phyloP scores from a whole-genome alignment of 2,329 filamentous ascomycete genomes.

The Ophiognomonia clavigignenti-juglandacearum region DNA sequence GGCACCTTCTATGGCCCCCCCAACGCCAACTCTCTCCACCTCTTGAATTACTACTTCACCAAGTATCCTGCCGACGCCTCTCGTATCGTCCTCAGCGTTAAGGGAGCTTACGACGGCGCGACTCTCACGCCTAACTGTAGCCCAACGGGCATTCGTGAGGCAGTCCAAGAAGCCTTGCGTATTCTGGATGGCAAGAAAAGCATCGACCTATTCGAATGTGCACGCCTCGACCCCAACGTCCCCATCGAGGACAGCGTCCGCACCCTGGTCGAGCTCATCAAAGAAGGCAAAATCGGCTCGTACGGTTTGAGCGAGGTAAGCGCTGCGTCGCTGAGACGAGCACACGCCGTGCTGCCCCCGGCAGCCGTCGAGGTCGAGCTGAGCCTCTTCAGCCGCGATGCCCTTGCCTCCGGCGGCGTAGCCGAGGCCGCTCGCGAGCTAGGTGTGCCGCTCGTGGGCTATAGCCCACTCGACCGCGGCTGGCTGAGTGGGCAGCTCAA shows the following conservation, averaged over 20 bases:
- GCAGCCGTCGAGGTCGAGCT: constrained; percentile 43
- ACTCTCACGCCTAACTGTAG: constrained; percentile 35
- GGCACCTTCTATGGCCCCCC: no score
- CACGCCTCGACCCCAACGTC: constrained; percentile 33
- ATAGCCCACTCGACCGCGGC: no score
- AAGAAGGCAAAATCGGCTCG: constrained; percentile 37
- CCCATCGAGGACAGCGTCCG: constrained; percentile 39
- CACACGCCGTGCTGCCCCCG: constrained; percentile 33
- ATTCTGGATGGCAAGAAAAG: constrained; percentile 33
- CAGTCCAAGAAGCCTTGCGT: constrained; percentile 47
- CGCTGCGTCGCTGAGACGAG: constrained; percentile 34
- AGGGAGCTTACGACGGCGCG: constrained; percentile 38
- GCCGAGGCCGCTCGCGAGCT: no score
- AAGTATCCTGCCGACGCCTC: constrained; percentile 50
- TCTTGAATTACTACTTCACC: constrained; percentile 50
- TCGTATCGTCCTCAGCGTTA: constrained; percentile 51
- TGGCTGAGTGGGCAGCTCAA: no score
- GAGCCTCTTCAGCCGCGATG: constrained; percentile 34
- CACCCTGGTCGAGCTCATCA: constrained; percentile 31
- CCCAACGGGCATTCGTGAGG: constrained; percentile 45
- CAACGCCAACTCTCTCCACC: constrained; percentile 45
- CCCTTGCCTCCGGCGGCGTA: no score
- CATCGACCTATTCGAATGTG: constrained; percentile 52
- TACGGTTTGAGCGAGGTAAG: constrained; percentile 38
- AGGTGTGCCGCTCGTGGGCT: no score